Percentiles rank a stretch among this genome's conserved stretches.
Conservation (phyloP, 495 filamentous ascomycete genomes). For the Penicillium taxi region DNA sequence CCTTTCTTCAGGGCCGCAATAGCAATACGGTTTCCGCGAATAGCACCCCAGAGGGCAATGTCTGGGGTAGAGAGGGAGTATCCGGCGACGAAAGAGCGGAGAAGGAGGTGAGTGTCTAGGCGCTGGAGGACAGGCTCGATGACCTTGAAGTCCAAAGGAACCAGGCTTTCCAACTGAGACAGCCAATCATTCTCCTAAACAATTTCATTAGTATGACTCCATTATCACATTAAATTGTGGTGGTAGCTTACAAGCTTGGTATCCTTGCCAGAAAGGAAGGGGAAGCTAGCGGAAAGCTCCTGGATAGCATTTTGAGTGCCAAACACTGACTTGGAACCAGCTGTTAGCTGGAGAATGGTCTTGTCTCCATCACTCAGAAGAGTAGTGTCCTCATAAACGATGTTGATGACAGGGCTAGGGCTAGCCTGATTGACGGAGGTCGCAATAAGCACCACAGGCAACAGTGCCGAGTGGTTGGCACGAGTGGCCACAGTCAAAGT, state of each 20-base stretch:
- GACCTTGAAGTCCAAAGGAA: slow-evolving; percentile 64
- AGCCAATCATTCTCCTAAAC: slow-evolving; percentile 51
- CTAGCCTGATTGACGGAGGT: slow-evolving; percentile 43
- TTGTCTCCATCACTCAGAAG: slow-evolving; percentile 37
- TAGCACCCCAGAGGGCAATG: slow-evolving; percentile 72
- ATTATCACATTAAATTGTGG: not conserved
- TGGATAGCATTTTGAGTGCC: slow-evolving; percentile 33
- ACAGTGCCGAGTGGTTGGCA: slow-evolving; percentile 48
- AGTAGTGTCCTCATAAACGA: slow-evolving; percentile 42
- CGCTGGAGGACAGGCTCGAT: slow-evolving; percentile 67
- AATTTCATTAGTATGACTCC: not conserved
- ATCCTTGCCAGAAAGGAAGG: slow-evolving; percentile 39
- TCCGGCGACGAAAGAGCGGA: slow-evolving; percentile 79
- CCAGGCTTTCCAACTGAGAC: slow-evolving; percentile 41
- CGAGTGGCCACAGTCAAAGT: slow-evolving; percentile 52
- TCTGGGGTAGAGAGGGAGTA: slow-evolving; percentile 74
- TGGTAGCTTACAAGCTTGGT: slow-evolving; percentile 29
- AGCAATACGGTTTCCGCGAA: slow-evolving; percentile 81
- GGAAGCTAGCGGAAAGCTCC: slow-evolving; percentile 34
- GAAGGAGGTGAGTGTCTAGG: slow-evolving; percentile 77
- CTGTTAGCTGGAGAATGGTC: slow-evolving; percentile 32
- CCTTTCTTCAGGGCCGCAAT: slow-evolving; percentile 71
- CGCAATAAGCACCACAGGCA: slow-evolving; percentile 44
- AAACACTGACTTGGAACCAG: slow-evolving; percentile 23
- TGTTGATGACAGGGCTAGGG: slow-evolving; percentile 35